phyloP scores from a whole-genome alignment of 495 filamentous ascomycete species.

The Xylaria telfairii region DNA sequence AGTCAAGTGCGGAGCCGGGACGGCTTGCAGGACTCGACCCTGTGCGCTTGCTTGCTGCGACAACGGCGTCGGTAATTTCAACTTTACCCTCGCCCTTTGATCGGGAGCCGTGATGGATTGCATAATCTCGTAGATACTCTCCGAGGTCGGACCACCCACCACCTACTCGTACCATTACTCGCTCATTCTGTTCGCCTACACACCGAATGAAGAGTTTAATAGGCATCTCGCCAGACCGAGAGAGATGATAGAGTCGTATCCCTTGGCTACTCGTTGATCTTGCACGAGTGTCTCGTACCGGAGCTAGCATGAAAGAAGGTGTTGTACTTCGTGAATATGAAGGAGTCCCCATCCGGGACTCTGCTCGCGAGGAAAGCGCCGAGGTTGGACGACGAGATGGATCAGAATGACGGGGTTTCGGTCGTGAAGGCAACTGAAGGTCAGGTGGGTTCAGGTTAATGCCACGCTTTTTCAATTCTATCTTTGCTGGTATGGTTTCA shows the following conservation, averaged over 20 bases:
- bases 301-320: constrained; percentile 73
- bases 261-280: constrained; percentile 62
- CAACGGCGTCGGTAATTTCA: constrained; percentile 64
- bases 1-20: constrained; percentile 44
- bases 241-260: constrained; percentile 91
- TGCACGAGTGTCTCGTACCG: constrained; percentile 52
- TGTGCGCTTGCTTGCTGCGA: constrained; percentile 28
- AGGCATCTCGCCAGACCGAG: constrained; percentile 79
- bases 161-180: constrained; percentile 96
- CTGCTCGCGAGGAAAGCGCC: constrained; percentile 47
- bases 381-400: constrained; percentile 49
- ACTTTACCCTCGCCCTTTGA: constrained; percentile 56
- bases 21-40: constrained; percentile 53
- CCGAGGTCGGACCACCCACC: constrained; percentile 96
- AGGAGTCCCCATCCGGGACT: constrained; percentile 31
- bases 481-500: constrained; percentile 76
- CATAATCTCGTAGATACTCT: constrained; percentile 94
- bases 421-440: constrained; percentile 48
- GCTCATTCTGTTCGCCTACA: constrained; percentile 86
- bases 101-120: constrained; percentile 79
- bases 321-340: constrained; percentile 60
- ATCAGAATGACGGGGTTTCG: constrained; percentile 44
- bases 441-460: constrained; percentile 57
- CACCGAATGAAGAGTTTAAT: constrained; percentile 93
- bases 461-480: constrained; percentile 69